Evolutionary conservation across 257 asterid species (phyloP).

Genomic region (Hygrophila difformis): DNA sequence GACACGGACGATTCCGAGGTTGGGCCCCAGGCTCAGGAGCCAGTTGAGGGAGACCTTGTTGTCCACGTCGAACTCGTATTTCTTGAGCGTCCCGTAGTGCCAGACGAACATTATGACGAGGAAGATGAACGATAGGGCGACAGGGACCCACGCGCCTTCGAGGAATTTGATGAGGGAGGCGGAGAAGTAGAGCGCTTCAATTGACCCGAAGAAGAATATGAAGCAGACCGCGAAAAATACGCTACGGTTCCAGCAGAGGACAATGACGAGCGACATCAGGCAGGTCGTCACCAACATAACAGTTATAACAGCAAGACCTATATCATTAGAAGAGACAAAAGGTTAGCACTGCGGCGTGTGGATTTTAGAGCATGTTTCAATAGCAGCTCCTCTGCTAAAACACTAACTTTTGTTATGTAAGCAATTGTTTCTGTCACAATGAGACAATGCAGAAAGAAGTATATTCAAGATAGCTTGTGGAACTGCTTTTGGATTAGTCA

Average conservation of each 20-base stretch:
- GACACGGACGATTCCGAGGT: conserved; percentile 79
- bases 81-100: conserved; percentile 79
- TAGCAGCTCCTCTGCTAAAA: too few relatives aligned
- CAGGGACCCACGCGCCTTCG: conserved; percentile 97
- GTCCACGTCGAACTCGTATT: conserved; percentile 81
- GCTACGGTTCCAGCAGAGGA: conserved; percentile 71
- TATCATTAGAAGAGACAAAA: too few relatives aligned
- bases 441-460: too few relatives aligned
- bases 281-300: conserved; percentile 97
- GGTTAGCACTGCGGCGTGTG: too few relatives aligned
- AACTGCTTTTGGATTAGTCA: too few relatives aligned
- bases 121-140: conserved; percentile 65
- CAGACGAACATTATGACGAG: conserved; percentile 63
- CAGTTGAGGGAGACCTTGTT: conserved; percentile 83
- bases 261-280: conserved; percentile 84
- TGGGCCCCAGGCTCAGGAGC: conserved; percentile 73
- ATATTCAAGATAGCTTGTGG: too few relatives aligned
- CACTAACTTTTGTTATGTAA: too few relatives aligned
- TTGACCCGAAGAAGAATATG: conserved; percentile 75
- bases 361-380: too few relatives aligned
- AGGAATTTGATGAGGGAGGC: conserved; percentile 86
- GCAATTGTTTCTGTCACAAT: too few relatives aligned
- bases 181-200: conserved; percentile 92
- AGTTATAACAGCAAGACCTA: conserved; percentile 94
- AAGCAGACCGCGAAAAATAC: conserved; percentile 57